phyloP scores from a whole-genome alignment of 192 early-diverging fungal genomes.

The Coemansia erecta region DNA sequence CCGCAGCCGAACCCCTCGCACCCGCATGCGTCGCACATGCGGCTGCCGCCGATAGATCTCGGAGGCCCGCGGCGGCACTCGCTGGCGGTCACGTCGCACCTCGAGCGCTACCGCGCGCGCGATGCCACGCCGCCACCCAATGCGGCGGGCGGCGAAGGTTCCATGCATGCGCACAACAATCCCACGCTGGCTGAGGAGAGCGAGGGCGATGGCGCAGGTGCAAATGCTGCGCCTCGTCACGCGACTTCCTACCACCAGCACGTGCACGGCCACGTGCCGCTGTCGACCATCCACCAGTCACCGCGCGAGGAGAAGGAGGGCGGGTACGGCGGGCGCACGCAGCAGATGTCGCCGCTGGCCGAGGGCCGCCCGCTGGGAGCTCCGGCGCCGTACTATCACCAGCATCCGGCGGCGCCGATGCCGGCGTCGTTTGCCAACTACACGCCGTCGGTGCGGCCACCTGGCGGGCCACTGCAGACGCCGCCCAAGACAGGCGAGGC shows the following conservation, averaged over 20 bases:
- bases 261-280: not conserved
- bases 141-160: not conserved
- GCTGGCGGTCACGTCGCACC: conserved; percentile 49
- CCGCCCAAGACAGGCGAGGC: conserved; percentile 1
- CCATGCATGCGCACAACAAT: conserved; percentile 3
- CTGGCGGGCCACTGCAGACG: not conserved
- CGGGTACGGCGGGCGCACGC: not conserved
- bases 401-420: conserved; percentile 5
- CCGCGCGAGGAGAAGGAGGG: not conserved
- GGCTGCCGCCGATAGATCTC: conserved; percentile 49
- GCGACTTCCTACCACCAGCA: not conserved
- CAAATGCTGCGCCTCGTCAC: conserved; percentile 9
- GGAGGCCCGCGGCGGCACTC: conserved; percentile 48
- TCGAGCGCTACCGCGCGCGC: conserved; percentile 46
- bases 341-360: conserved; percentile 28
- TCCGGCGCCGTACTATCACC: not conserved
- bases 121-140: conserved; percentile 33
- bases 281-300: conserved; percentile 6
- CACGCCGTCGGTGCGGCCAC: conserved; percentile 13
- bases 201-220: not conserved
- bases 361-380: conserved; percentile 13
- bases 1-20: conserved; percentile 3
- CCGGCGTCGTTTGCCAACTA: conserved; percentile 27
- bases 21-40: conserved; percentile 9
- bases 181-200: not conserved